These are phyloP conservation scores for Caloboletus firmus DNA, from an alignment of 1,284 basidiomycete genomes.

Conservation along the genomic window DNA sequence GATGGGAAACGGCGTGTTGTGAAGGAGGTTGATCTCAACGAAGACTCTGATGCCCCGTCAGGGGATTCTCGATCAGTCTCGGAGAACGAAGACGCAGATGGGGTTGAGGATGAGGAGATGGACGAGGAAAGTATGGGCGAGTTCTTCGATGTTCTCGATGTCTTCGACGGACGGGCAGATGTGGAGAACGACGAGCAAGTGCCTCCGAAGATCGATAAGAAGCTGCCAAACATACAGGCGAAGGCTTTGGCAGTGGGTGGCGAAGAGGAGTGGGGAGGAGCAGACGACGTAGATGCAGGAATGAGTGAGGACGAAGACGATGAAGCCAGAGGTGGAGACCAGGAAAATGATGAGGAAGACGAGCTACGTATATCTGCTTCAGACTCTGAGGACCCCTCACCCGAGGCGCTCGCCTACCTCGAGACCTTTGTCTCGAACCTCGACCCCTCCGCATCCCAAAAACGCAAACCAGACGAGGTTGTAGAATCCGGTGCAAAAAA, in stretches of 20 bases:
- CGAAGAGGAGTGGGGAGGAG: constrained; percentile 12
- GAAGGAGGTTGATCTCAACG: constrained; percentile 56
- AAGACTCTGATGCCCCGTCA: constrained; percentile 47
- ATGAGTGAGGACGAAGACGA: constrained; percentile 14
- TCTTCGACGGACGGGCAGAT: constrained; percentile 62
- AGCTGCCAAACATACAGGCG: not conserved
- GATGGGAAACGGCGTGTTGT: constrained; percentile 14
- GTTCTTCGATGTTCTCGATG: constrained; percentile 66
- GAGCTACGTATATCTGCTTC: constrained; percentile 51
- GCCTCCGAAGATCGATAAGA: not conserved
- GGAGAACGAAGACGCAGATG: constrained; percentile 37
- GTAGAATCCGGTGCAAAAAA: constrained; percentile 44
- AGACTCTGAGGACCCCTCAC: constrained; percentile 57
- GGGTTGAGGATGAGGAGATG: constrained; percentile 45
- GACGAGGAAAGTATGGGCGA: constrained; percentile 58
- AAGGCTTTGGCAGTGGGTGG: not conserved
- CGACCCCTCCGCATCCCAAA: constrained; percentile 54
- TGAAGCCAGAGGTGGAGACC: constrained; percentile 35
- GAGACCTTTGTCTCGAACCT: constrained; percentile 73
- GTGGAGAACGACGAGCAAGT: constrained; percentile 13
- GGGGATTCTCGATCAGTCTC: constrained; percentile 31
- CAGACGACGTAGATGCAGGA: constrained; percentile 19
- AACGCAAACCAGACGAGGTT: constrained; percentile 62
- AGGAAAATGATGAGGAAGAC: constrained; percentile 30
- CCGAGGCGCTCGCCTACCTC: constrained; percentile 64